Evolutionary conservation across 495 filamentous ascomycete species (phyloP).

Genomic region (Penicilliopsis zonata): DNA sequence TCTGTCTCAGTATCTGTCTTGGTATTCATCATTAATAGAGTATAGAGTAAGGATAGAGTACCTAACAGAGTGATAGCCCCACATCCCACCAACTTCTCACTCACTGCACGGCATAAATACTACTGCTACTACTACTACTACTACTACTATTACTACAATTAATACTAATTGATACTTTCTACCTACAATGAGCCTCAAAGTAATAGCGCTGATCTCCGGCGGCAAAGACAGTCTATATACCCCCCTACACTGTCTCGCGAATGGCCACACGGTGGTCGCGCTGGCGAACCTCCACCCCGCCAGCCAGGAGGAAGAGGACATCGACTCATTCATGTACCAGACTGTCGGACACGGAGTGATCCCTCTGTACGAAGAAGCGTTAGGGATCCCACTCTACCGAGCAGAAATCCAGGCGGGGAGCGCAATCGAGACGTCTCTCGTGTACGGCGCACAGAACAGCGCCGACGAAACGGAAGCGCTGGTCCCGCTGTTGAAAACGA

Average conservation of each 20-base stretch:
- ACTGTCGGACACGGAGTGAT: constrained; percentile 84
- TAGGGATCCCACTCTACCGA: constrained; percentile 70
- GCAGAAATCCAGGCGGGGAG: constrained; percentile 55
- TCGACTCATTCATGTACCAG: constrained; percentile 99
- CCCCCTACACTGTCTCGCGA: constrained; percentile 73
- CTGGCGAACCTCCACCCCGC: constrained; percentile 76
- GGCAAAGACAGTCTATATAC: constrained; percentile 96
- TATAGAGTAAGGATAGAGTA: too few species aligned
- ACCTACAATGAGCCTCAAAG: constrained; percentile 41
- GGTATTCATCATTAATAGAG: too few species aligned
- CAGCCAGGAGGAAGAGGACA: constrained; percentile 46
- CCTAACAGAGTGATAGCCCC: too few species aligned
- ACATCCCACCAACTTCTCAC: too few species aligned
- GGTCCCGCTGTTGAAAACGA: constrained; percentile 51
- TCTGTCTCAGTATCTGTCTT: constrained; percentile 18
- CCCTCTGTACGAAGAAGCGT: constrained; percentile 68
- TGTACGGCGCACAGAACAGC: constrained; percentile 9
- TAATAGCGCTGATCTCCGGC: constrained; percentile 87
- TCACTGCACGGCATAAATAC: too few species aligned
- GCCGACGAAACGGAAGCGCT: constrained; percentile 84
- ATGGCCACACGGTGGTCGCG: constrained; percentile 78
- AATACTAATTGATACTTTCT: too few species aligned
- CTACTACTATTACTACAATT: too few species aligned
- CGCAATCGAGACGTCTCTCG: constrained; percentile 42
- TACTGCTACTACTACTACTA: too few species aligned